Percentiles rank a stretch among this genome's conserved stretches.
These are phyloP conservation scores for Cystobasidium sp. DNA, from an alignment of 1,284 basidiomycete species.

Conservation along the genomic window DNA sequence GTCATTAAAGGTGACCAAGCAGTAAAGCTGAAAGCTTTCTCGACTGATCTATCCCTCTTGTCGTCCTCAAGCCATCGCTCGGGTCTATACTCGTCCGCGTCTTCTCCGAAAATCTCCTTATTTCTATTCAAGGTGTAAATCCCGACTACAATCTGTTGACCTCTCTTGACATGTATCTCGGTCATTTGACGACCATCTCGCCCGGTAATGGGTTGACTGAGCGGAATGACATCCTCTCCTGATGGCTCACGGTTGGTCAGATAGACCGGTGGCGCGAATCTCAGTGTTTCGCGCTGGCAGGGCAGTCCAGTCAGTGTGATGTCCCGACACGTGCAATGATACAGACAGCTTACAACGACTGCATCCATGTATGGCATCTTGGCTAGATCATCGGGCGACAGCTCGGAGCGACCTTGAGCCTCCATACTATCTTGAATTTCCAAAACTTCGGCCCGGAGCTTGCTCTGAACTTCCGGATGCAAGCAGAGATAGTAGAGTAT, in stretches of 20 bases:
- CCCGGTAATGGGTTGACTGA: conserved; percentile 65
- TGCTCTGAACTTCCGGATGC: conserved; percentile 9
- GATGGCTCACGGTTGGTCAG: conserved; percentile 71
- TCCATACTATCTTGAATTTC: neutral
- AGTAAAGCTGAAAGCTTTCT: conserved; percentile 6
- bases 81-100: conserved; percentile 69
- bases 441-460: conserved; percentile 27
- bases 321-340: too few relatives aligned
- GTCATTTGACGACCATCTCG: conserved; percentile 55
- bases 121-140: conserved; percentile 70
- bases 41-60: neutral
- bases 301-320: neutral
- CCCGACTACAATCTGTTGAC: conserved; percentile 68
- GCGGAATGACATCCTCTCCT: conserved; percentile 73
- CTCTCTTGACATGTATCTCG: conserved; percentile 61
- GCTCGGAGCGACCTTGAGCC: neutral
- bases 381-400: conserved; percentile 27
- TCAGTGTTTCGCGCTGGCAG: conserved; percentile 65
- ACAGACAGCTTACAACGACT: conserved; percentile 62
- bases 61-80: conserved; percentile 53
- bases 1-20: conserved; percentile 37
- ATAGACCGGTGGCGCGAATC: conserved; percentile 72
- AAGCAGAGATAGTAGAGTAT: conserved; percentile 17
- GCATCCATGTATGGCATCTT: conserved; percentile 67
- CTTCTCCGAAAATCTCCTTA: conserved; percentile 67